These are phyloP conservation scores for Triticum monococcum DNA, from an alignment of 176 grass and related monocot species.

Conservation along the genomic window DNA sequence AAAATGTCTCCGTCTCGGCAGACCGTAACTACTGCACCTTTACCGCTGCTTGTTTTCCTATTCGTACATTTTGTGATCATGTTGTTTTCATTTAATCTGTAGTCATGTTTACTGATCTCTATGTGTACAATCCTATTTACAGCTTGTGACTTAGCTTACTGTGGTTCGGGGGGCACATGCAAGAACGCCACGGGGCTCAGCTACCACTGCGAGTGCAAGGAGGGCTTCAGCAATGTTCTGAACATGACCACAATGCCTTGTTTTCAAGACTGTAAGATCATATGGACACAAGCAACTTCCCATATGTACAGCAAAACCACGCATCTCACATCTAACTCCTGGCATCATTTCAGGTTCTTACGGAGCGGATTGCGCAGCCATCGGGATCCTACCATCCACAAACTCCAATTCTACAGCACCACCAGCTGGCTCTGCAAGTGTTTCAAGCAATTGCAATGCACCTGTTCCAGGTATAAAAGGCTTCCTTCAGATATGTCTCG, in stretches of 20 bases:
- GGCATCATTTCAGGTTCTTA: constrained; percentile 55
- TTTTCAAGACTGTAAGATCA: constrained; percentile 60
- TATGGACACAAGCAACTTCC: background rate
- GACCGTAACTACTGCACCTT: constrained; percentile 50
- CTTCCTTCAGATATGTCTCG: background rate
- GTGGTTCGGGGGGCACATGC: constrained; percentile 60
- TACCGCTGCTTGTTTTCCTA: background rate
- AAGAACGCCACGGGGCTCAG: constrained; percentile 45
- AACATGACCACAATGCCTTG: constrained; percentile 72
- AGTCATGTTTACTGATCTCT: background rate
- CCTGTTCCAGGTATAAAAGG: constrained; percentile 5
- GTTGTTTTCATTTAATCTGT: background rate
- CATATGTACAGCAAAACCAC: background rate
- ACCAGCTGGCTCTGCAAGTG: constrained; percentile 16
- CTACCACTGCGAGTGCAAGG: constrained; percentile 64
- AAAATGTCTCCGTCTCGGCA: constrained; percentile 49
- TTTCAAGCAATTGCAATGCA: constrained; percentile 28
- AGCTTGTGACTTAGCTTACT: constrained; percentile 74
- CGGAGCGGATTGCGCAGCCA: constrained; percentile 57
- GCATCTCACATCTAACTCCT: background rate
- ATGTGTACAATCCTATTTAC: background rate
- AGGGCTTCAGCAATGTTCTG: constrained; percentile 76
- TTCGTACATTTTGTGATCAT: background rate
- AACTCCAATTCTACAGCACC: constrained; percentile 44
- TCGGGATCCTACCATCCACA: constrained; percentile 51